Base-by-base conservation (phyloP, 768 basidiomycete species). In the Russula sp. region DNA sequence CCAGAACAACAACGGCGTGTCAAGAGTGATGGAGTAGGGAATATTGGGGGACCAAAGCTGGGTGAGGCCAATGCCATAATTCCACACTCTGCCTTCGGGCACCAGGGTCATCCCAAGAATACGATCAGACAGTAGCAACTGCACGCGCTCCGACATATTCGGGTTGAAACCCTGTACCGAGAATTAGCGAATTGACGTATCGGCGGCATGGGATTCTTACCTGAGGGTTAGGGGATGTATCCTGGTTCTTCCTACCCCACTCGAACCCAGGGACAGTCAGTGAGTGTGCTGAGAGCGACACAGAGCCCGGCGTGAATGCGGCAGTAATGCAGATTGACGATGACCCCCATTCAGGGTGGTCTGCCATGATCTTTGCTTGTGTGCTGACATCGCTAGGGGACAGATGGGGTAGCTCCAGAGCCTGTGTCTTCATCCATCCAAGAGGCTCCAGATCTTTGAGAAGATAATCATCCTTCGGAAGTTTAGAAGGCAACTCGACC, bases 291-390 rank as follows among this genome's bases (percentile, higher is more conserved):
- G 93, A 94, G 45, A 99, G 76, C 22, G 95, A 98, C 34, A 98
- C 93, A 4, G 95, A 98, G 58, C 97, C 97, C 2, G 97, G 97
- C 3, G 97, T 98, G 77, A 99, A 99, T 25, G 97, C 94, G 32
- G 88, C 87, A 3, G 95, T 90, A 66, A 99, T 76, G 70, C 96
- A 96, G 68, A 98, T 93, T 2, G 93, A 91, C 35, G 90, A 89
- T 7, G 94, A 90, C 62, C 90, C 90, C 86, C 90, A 95, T 75
- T 97, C 92, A 34, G 92, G 85, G 74, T 99, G 94, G 48, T 93
- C 90, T 5, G 92, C 90, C 96, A 99, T 98, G 58, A 98, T 77
- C 76, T 93, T 97, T 53, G 93, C 93, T 74, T 98, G 97, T 0
- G 91, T 91, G 20, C 90, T 89, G 34, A 98, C 86, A 70, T 99